Evolutionary conservation across 2,329 filamentous ascomycete genomes (phyloP), one percentile per base, ranked within the genome.

Genomic region (Phoma sp.): DNA sequence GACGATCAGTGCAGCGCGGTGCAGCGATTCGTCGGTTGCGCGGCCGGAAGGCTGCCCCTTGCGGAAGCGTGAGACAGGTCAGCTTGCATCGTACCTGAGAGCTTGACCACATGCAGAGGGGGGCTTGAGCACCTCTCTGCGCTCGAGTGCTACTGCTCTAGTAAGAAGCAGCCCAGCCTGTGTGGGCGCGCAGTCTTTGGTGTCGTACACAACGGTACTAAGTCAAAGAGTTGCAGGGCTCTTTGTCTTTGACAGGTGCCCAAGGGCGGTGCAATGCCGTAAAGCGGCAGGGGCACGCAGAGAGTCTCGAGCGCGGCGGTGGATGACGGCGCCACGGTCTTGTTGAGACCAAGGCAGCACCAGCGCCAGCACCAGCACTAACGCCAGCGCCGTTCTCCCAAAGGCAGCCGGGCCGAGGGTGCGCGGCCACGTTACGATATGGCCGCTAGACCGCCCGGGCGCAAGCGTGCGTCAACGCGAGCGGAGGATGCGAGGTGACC

Each of bases 11-110:
- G 58, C 58, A 60, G 58, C 23, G 57, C 55, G 24, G 47, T 30
- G 40, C 41, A 38, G 46, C 57, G 43, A 68, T 68, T 70, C 55
- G 69, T 64, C 60, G 57, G 50, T 49, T 45, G n/a, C 27, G 45
- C 46, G 46, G 47, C 50, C 55, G 50, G 41, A 41, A 55, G 50
- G 47, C 51, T 57, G 55, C 67, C 58, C 57, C 57, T 69, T 67
- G 58, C 59, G 61, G 67, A 53, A 35, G 44, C 27, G 42, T 70
- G 67, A 72, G 69, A 71, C 68, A 55, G 44, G 46, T 49, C 57
- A 64, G 64, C 57, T 52, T 55, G 58, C 40, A 58, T 46, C 39
- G 51, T 54, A 37, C 36, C 43, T 46, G 47, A 53, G 45, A 37
- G 52, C 52, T 55, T 55, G 52, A 36, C 65, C 61, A 62, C 45